Conservation (phyloP, 1,284 basidiomycete genomes). For the Microbotryum silenes-acaulis region DNA sequence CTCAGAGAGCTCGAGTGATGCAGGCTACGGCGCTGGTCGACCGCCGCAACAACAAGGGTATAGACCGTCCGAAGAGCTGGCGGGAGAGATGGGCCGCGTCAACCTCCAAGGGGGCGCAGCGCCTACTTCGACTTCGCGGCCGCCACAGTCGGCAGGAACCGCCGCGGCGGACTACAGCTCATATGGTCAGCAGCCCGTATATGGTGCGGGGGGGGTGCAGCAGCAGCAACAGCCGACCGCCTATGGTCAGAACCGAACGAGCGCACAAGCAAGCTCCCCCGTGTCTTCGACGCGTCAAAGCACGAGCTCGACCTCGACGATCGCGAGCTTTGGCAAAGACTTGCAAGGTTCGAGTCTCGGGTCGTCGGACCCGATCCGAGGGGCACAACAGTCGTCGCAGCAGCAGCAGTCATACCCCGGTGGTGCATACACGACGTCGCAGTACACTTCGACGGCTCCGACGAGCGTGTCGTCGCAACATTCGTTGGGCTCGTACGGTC, state of each 20-base stretch:
- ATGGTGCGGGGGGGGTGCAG: conserved; percentile 6
- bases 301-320: conserved; percentile 13
- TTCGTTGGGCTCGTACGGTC: conserved; percentile 6
- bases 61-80: conserved; percentile 4
- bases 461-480: too few species aligned
- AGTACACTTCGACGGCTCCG: too few species aligned
- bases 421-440: too few species aligned
- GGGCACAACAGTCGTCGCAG: conserved; percentile 28
- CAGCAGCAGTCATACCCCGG: conserved; percentile 15
- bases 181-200: too few species aligned
- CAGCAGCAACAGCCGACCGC: conserved; percentile 13
- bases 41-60: conserved; percentile 11
- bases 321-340: conserved; percentile 21
- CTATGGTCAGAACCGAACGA: too few species aligned
- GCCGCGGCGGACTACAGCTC: too few species aligned
- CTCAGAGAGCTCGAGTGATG: conserved; percentile 2
- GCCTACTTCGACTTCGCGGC: too few species aligned
- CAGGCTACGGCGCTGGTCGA: conserved; percentile 6
- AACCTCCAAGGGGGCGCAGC: conserved; percentile 5
- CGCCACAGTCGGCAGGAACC: too few species aligned
- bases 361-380: background rate
- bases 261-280: too few species aligned
- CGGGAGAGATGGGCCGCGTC: conserved; percentile 21
- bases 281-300: conserved; percentile 15
- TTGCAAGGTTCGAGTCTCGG: conserved; percentile 20